Evolutionary conservation across 495 filamentous ascomycete genomes (phyloP), one percentile per base, ranked within the genome.

Genomic region (Geopyxis carbonaria): DNA sequence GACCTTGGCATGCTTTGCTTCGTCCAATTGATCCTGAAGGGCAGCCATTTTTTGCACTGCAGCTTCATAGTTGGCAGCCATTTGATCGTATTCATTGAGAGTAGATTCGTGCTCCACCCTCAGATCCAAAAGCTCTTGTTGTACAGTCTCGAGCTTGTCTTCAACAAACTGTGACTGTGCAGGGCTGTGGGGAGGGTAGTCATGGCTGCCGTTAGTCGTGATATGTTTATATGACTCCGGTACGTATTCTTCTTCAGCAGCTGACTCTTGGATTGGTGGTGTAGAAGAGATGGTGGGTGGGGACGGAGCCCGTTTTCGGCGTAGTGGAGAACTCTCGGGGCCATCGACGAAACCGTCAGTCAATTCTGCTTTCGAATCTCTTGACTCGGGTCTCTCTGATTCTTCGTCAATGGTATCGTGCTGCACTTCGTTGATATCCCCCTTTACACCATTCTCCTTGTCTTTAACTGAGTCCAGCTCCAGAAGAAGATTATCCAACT

Each of bases 71-170:
- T 93, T 95, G 51, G 72, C 68, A 40, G 79, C 74, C 22, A 99
- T 76, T 39, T 74, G 57, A 38, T 89, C 82, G 45, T 73, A 91
- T 30, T 95, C 85, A 40, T 64, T 73, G 22, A 91, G 46, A 3
- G 85, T 84, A 6, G 66, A 64, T 55, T 95, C 91, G 47, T 99
- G 91, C 60, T 91, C 82, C 24, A 87, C 73, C 22, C 76, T 75
- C 33, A 99, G 69, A 48, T 91, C 80, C 34, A 93, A 73, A 2
- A 99, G 76, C 55, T 99, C 91, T 55, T 92, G 83, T 11, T 78
- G 86, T 31, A 95, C 76, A 31, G 70, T 80, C 47, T 94, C 85
- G 25, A 97, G 69, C 61, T 95, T 94, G 55, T 95, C 87, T 9
- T 79, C 76, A 36, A 95, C 78, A 49, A 81, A 82, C 44, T 78